A percentile compares a stretch with the other conserved stretches of the same genome.
phyloP scores from a whole-genome alignment of 441 rosid genomes.

The Euphorbia corollata region DNA sequence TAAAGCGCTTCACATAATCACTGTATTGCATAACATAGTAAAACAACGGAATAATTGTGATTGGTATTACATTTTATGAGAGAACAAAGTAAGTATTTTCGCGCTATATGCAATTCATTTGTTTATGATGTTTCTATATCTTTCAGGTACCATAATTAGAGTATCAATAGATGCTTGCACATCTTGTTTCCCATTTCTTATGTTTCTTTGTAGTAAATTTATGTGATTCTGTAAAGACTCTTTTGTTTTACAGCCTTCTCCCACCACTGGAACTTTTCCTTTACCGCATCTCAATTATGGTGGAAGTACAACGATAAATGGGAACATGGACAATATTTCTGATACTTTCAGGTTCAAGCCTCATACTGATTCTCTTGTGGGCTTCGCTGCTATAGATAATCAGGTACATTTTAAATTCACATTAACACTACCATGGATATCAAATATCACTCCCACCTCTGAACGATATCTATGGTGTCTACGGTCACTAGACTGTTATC shows the following conservation, averaged over 20 bases:
- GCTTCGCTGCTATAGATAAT: constrained; percentile 24
- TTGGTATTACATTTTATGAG: not conserved
- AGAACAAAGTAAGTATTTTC: not conserved
- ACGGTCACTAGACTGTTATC: not conserved
- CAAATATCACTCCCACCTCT: not conserved
- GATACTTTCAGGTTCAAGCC: constrained; percentile 27
- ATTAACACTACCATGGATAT: not conserved
- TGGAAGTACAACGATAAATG: constrained; percentile 24
- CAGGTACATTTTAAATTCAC: constrained; percentile 28
- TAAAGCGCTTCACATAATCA: not conserved
- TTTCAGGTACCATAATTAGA: not conserved
- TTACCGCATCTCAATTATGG: constrained; percentile 24
- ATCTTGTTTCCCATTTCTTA: too few relatives aligned
- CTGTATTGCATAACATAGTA: not conserved
- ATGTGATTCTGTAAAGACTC: not conserved
- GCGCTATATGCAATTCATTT: too few relatives aligned
- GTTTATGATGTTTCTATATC: not conserved
- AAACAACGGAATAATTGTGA: not conserved
- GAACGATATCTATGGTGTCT: not conserved
- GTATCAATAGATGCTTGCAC: too few relatives aligned
- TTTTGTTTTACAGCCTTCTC: constrained; percentile 32
- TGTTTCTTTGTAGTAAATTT: not conserved
- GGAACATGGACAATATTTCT: constrained; percentile 13
- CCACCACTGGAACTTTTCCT: constrained; percentile 50
- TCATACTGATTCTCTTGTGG: constrained; percentile 21